phyloP scores from a whole-genome alignment of 2,329 filamentous ascomycete species.

The Pseudodiploospora longispora region DNA sequence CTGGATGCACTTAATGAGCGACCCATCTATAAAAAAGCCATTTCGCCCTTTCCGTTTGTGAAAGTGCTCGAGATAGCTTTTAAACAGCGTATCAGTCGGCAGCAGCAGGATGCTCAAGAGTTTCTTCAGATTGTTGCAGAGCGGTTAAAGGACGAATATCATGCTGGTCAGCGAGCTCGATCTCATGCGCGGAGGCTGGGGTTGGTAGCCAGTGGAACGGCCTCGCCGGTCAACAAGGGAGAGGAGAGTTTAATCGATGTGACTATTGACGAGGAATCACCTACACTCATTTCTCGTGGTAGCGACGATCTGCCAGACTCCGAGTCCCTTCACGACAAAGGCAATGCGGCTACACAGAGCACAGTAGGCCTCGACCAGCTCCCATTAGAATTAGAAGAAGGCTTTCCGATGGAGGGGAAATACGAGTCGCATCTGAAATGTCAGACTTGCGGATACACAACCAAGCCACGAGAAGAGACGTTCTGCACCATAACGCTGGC shows the following conservation, averaged over 20 bases:
- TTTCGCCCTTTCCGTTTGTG: conserved; percentile 80
- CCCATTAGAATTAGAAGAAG: conserved; percentile 48
- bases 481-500: conserved; percentile 91
- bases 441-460: conserved; percentile 80
- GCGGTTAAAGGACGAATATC: conserved; percentile 86
- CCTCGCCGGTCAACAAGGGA: conserved; percentile 10
- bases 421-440: conserved; percentile 95
- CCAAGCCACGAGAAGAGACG: conserved; percentile 70
- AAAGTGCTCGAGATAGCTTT: conserved; percentile 78
- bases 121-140: conserved; percentile 93
- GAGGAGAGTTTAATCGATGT: conserved; percentile 12
- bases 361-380: conserved; percentile 13
- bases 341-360: conserved; percentile 8
- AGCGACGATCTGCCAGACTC: conserved; percentile 1
- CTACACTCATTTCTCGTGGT: conserved; percentile 3
- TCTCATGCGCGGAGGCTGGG: conserved; percentile 38
- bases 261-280: neutral
- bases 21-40: conserved; percentile 88
- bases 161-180: conserved; percentile 71
- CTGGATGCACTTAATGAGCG: conserved; percentile 88
- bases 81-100: conserved; percentile 79
- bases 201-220: conserved; percentile 9
- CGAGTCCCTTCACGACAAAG: too few species aligned
- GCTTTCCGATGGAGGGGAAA: conserved; percentile 86
- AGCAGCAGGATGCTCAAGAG: conserved; percentile 96